Evolutionary conservation across 805 yeast genomes (phyloP), one percentile per base, ranked within the genome.

Genomic region (Kuraishia piskuri): DNA sequence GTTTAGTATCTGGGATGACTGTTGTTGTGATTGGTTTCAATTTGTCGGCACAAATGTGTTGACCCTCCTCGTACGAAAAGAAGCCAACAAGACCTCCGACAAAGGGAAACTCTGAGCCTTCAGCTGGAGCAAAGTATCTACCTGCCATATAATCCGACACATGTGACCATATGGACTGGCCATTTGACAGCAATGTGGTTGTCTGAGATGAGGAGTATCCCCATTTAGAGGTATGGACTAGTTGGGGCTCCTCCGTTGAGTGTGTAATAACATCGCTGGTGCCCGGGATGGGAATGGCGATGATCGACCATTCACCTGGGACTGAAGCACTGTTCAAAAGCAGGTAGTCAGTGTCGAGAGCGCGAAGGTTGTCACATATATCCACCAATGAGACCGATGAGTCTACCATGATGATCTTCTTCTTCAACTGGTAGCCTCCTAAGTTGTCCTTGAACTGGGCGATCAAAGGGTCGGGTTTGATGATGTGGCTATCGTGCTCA

Each of bases 61-160:
- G 77, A 0, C 96, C 96, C 69, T 88, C 92, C 65, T 92, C 99
- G 64, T 94, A 94, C 0, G 96, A 86, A 10, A 94, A 67, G 46
- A 86, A 73, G 3, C 99, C 99, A 53, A 91, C 72, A 31, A 88
- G 74, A 0, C 99, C 99, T n/a, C 99, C 98, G 54, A 82, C 71
- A 61, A 94, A 94, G 1, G 96, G 96, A 19, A 61, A 56, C n/a
- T 77, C 60, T 0, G 59, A 49, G 0, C 56, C 59, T 52, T 75
- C 64, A 0, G 44, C 46, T 2, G 67, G 61, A 1, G 72, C 61
- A 48, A 69, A 67, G 45, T 68, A 66, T 53, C 61, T 60, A 6
- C 61, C 53, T 8, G 68, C 59, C 82, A 87, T 81, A 49, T 67
- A 74, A 1, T 64, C 52, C 0, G 86, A 78, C 14, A 86, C 57